Base-by-base conservation (phyloP, 257 asterid species). In the Verbena officinalis region DNA sequence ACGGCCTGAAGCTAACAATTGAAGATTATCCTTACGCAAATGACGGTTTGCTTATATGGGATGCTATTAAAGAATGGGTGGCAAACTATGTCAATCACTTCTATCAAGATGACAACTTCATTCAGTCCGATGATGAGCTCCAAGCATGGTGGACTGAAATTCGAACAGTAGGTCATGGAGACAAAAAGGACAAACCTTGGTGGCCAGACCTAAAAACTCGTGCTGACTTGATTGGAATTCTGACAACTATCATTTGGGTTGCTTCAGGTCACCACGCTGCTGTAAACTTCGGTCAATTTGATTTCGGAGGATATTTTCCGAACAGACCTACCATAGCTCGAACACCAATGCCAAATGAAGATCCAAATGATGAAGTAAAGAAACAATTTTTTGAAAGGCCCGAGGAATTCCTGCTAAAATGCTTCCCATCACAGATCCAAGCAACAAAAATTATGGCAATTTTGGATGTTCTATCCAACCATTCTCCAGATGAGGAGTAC, bases 401-500 rank as follows among this genome's bases (percentile, higher is more conserved):
- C 0, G 98, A 84, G 67, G 45, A 50, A 3, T 85, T 82, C 68
- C 75, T 89, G 17, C 49, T 89, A 23, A 36, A 65, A 2, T 71
- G 78, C 2, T 86, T 83, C 65, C 98, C 98, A 0, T 72, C 96
- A 2, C 96, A 91, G 39, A 3, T 14, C 22, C 98, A 91, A 43
- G 95, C 96, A 0, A 55, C 85, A 0, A 14, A 3, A 4, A 49
- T 89, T 0, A 83, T 86, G 90, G 36, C 91, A 4, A 46, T 86
- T 56, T 39, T 86, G 9, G 88, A 89, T 27, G 86, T 89, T 5
- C 62, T 91, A 49, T 91, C 98, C 0, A 81, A 43, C 56, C 96
- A 91, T 71, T 84, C 96, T 1, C 92, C 96, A 0, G 96, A 91
- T 38, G 98, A 91, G 76, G 96, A 91, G 77, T 89, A 89, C 34